Evolutionary conservation across 1,284 basidiomycete species (phyloP).

Genomic region (Cutaneotrichosporon mucoides): DNA sequence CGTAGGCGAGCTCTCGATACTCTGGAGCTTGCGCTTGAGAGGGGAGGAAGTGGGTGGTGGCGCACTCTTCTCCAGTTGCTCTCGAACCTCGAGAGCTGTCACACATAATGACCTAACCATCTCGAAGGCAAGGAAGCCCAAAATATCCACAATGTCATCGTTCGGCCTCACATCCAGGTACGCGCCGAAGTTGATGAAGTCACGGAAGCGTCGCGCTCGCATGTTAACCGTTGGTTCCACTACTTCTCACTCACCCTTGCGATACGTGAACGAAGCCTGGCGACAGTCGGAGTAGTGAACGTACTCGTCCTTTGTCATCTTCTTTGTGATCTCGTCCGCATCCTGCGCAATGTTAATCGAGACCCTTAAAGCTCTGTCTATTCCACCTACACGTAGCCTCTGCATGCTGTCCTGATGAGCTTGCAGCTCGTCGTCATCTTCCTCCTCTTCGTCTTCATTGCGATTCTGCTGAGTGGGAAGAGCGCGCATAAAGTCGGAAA

Average conservation of each 20-base stretch:
- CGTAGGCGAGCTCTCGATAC: slow-evolving; percentile 45
- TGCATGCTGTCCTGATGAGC: slow-evolving; percentile 91
- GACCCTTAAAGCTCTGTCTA: no score
- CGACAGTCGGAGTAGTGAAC: slow-evolving; percentile 96
- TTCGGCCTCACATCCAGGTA: slow-evolving; percentile 86
- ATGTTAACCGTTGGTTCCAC: not conserved
- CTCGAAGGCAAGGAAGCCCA: slow-evolving; percentile 95
- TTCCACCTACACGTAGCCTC: slow-evolving; percentile 62
- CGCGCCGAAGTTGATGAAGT: slow-evolving; percentile 83
- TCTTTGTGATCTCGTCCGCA: slow-evolving; percentile 88
- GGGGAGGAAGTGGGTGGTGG: slow-evolving; percentile 9
- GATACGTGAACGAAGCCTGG: slow-evolving; percentile 94
- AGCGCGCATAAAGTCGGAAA: slow-evolving; percentile 69
- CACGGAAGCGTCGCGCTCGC: slow-evolving; percentile 85
- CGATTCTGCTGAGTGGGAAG: slow-evolving; percentile 36
- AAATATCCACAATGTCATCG: slow-evolving; percentile 94
- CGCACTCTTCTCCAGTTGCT: slow-evolving; percentile 29
- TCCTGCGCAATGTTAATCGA: slow-evolving; percentile 55
- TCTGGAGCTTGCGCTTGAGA: slow-evolving; percentile 26
- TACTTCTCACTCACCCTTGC: slow-evolving; percentile 64
- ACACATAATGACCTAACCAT: slow-evolving; percentile 91
- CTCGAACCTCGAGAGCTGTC: slow-evolving; percentile 68
- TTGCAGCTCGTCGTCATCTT: slow-evolving; percentile 93
- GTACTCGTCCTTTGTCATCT: slow-evolving; percentile 96
- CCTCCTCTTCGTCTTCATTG: slow-evolving; percentile 74